phyloP scores from a whole-genome alignment of 805 yeast species.

The Saccharomycopsis sp. region DNA sequence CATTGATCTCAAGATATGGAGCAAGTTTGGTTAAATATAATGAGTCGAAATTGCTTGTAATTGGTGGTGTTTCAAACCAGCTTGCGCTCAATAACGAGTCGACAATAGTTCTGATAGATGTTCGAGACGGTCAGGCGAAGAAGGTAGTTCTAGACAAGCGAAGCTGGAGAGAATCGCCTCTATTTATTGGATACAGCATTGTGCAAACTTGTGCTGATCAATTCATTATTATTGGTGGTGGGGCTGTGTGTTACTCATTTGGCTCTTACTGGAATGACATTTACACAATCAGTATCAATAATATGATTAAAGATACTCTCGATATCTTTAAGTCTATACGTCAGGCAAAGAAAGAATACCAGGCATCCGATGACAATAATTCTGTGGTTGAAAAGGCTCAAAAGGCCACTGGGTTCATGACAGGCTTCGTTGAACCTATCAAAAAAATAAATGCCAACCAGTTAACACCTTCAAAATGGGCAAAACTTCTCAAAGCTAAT shows the following conservation, averaged over 20 bases:
- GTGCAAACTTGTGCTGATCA: background rate
- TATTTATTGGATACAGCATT: constrained; percentile 50
- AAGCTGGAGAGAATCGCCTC: constrained; percentile 38
- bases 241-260: constrained; percentile 78
- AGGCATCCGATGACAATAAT: background rate
- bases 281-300: constrained; percentile 3
- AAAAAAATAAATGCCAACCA: constrained; percentile 2
- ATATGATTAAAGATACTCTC: background rate
- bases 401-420: background rate
- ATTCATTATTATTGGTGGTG: constrained; percentile 46
- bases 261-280: constrained; percentile 49
- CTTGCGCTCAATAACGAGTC: constrained; percentile 30
- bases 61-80: constrained; percentile 52
- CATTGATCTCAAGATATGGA: constrained; percentile 44
- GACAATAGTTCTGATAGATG: constrained; percentile 34
- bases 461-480: constrained; percentile 11
- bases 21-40: constrained; percentile 31
- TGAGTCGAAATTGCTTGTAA: constrained; percentile 35
- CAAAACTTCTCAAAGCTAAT: constrained; percentile 4
- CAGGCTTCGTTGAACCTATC: too few relatives aligned
- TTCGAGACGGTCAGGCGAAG: constrained; percentile 13
- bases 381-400: background rate
- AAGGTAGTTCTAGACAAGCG: constrained; percentile 28
- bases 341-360: background rate
- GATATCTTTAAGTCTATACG: background rate